These are phyloP conservation scores for Zygoascus meyerae DNA, from an alignment of 1,139 yeast genomes.

Conservation along the genomic window DNA sequence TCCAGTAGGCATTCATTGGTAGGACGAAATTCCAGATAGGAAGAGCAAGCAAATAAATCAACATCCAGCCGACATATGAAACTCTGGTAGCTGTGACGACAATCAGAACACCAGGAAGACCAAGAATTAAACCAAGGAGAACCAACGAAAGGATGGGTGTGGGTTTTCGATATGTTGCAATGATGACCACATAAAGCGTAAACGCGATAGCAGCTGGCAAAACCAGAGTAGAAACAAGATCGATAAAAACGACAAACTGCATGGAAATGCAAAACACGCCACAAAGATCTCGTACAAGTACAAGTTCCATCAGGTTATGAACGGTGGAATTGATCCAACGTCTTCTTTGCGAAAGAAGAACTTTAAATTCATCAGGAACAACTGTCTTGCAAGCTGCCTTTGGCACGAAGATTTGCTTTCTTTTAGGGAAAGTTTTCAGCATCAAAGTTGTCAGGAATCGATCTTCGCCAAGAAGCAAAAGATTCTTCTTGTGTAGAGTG, in stretches of 20 bases:
- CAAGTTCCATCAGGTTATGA: constrained; percentile 88
- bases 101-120: constrained; percentile 82
- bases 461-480: constrained; percentile 89
- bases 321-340: constrained; percentile 98
- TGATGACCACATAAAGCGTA: constrained; percentile 73
- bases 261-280: constrained; percentile 96
- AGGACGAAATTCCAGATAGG: constrained; percentile 94
- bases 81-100: constrained; percentile 81
- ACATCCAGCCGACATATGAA: constrained; percentile 76
- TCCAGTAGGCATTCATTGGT: constrained; percentile 91
- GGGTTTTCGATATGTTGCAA: constrained; percentile 72
- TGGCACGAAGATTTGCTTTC: constrained; percentile 89
- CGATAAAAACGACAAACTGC: constrained; percentile 90
- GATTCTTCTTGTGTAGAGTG: constrained; percentile 84
- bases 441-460: constrained; percentile 81
- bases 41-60: constrained; percentile 70
- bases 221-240: constrained; percentile 83
- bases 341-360: constrained; percentile 88
- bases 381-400: constrained; percentile 94
- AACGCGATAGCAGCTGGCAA: constrained; percentile 89
- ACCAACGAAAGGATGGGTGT: constrained; percentile 79
- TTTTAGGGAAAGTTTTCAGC: constrained; percentile 87
- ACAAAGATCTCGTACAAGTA: constrained; percentile 82
- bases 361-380: constrained; percentile 78
- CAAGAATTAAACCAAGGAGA: constrained; percentile 75